Conservation (phyloP, 495 filamentous ascomycete species). For the Xylaria grammica region DNA sequence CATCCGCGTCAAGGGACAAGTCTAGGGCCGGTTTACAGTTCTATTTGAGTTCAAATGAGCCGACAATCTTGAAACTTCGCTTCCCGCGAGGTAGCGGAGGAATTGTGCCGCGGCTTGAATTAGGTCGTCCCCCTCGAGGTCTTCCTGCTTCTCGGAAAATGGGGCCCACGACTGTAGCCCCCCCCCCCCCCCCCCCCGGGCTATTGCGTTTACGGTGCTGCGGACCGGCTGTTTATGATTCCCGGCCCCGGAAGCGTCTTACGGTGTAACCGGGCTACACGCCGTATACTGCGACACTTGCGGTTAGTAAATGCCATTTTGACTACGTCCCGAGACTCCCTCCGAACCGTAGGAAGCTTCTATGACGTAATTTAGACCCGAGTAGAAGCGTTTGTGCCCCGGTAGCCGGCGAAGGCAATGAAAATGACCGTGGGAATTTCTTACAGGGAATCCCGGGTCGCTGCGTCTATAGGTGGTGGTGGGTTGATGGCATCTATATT, state of each 20-base stretch:
- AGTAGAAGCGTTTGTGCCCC: too few species aligned
- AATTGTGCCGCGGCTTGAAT: constrained; percentile 25
- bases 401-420: too few species aligned
- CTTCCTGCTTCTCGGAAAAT: constrained; percentile 10
- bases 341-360: background rate
- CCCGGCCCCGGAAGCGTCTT: background rate
- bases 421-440: background rate
- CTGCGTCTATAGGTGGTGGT: constrained; percentile 28
- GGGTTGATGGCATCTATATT: constrained; percentile 16
- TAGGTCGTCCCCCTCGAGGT: constrained; percentile 20
- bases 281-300: constrained; percentile 16
- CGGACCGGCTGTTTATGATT: constrained; percentile 7
- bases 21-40: constrained; percentile 27
- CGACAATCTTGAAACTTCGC: constrained; percentile 18
- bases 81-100: constrained; percentile 27
- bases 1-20: constrained; percentile 30
- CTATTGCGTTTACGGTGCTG: constrained; percentile 21
- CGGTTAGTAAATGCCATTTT: background rate
- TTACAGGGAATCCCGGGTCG: constrained; percentile 32
- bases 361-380: too few species aligned
- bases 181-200: constrained; percentile 2
- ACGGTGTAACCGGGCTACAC: constrained; percentile 31
- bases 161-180: constrained; percentile 9
- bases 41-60: constrained; percentile 17
- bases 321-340: background rate